Evolutionary conservation across 306 rosid genomes (phyloP), one percentile per base, ranked within the genome.

Genomic region (Pterocarpus macrocarpus): DNA sequence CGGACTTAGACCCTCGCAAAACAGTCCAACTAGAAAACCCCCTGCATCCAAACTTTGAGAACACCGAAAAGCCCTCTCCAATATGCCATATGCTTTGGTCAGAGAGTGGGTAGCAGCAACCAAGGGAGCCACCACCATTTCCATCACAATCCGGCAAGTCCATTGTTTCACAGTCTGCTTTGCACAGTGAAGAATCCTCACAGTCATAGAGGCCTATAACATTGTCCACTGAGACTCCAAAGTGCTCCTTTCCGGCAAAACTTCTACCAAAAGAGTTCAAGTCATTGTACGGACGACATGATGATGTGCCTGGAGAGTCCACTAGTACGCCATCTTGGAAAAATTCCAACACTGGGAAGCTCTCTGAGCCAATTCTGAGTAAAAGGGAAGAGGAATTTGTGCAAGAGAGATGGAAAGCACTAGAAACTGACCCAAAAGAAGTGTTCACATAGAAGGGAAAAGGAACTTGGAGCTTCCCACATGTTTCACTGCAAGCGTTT

Each of bases 11-110:
- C 7, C 92, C 94, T 67, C 90, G 50, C 56, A 76, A 7, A 64
- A 91, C 89, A 64, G 85, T 92, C 99, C 99, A 95, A 82, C 99
- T 93, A 52, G 97, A 89, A 77, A 93, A 85, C 10, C 99, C 99
- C 64, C 99, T 88, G 87, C 99, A 95, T 47, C 99, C 99, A 79
- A 83, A 89, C 80, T 87, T 83, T 32, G 92, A 84, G 70, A 95
- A 95, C 53, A 88, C 87, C 0, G 97, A 88, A 69, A 95, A 90
- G 3, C 86, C 91, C 15, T 85, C 90, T 11, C 98, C 96, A 43
- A 81, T 12, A 52, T 83, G 90, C 98, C 99, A 95, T 41, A 93
- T 73, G 13, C 90, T 87, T 14, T 87, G 93, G 66, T 95, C 99
- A 41, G 91, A 85, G 16, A 95, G 89, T 14, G 99, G 97, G 84